A percentile compares a stretch with the other conserved stretches of the same genome.
Evolutionary conservation across 2,329 filamentous ascomycete species (phyloP).

Genomic region (Aureobasidium sp.): DNA sequence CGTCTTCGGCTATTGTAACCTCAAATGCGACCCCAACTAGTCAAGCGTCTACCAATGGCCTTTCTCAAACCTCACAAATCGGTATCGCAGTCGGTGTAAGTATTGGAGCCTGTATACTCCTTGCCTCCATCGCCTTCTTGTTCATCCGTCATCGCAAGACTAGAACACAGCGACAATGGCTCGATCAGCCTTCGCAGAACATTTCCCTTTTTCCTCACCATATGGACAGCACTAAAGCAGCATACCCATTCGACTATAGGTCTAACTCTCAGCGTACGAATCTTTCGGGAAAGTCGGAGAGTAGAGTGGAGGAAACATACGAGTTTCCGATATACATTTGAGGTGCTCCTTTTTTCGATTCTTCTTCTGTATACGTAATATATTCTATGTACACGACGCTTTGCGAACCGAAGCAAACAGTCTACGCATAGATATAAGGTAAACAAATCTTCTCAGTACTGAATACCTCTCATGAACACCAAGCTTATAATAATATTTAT

Average conservation of each 20-base stretch:
- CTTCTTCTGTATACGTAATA: neutral
- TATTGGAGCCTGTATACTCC: slow-evolving; percentile 28
- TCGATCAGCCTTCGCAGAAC: neutral
- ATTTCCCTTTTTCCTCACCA: neutral
- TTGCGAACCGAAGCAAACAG: too few relatives aligned
- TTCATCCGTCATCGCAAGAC: neutral
- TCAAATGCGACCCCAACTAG: neutral
- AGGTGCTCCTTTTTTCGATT: neutral
- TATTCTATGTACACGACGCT: too few relatives aligned
- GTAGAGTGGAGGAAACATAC: neutral
- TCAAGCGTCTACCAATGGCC: neutral
- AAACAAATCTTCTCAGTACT: neutral
- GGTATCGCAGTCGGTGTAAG: slow-evolving; percentile 20
- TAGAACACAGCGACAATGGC: neutral
- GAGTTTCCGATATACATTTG: neutral
- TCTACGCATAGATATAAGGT: too few relatives aligned
- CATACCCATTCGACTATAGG: neutral
- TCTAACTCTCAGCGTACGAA: neutral
- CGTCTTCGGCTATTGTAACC: neutral
- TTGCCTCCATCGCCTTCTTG: slow-evolving; percentile 16
- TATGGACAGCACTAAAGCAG: neutral
- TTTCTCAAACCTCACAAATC: neutral
- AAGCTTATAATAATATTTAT: too few relatives aligned
- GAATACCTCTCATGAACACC: too few relatives aligned
- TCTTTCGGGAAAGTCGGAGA: neutral